These are phyloP conservation scores for Pueraria montana DNA, from an alignment of 306 rosid genomes.

Conservation along the genomic window DNA sequence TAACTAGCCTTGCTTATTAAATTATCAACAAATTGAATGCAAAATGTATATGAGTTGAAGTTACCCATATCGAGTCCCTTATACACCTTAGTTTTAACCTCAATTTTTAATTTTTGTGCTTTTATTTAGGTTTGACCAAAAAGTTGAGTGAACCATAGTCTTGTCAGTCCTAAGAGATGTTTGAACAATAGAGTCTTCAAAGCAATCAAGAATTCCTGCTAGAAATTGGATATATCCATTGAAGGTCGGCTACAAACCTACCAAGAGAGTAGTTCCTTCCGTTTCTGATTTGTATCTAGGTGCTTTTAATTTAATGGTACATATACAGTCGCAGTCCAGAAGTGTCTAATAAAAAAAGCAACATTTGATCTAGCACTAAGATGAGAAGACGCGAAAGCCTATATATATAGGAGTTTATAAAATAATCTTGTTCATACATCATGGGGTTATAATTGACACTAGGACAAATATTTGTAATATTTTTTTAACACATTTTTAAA, in stretches of 20 bases:
- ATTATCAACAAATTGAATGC: background rate
- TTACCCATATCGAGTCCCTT: background rate
- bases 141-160: constrained; percentile 36
- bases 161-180: constrained; percentile 41
- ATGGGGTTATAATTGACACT: constrained; percentile 12
- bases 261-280: constrained; percentile 4
- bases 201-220: constrained; percentile 30
- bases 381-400: background rate
- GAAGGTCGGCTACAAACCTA: constrained; percentile 53
- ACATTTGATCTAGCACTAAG: constrained; percentile 41
- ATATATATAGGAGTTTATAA: constrained; percentile 13
- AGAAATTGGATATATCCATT: constrained; percentile 42
- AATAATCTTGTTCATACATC: constrained; percentile 36
- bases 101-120: constrained; percentile 19
- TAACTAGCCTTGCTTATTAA: too few species aligned
- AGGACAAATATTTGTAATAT: background rate
- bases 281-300: constrained; percentile 29
- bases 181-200: constrained; percentile 37
- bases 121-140: constrained; percentile 39
- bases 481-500: background rate
- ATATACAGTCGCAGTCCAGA: constrained; percentile 36
- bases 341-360: constrained; percentile 30
- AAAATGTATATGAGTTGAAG: background rate
- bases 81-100: background rate
- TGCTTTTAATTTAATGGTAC: constrained; percentile 8